These are phyloP conservation scores for Gossypioides kirkii DNA, from an alignment of 345 rosid genomes.

Conservation along the genomic window DNA sequence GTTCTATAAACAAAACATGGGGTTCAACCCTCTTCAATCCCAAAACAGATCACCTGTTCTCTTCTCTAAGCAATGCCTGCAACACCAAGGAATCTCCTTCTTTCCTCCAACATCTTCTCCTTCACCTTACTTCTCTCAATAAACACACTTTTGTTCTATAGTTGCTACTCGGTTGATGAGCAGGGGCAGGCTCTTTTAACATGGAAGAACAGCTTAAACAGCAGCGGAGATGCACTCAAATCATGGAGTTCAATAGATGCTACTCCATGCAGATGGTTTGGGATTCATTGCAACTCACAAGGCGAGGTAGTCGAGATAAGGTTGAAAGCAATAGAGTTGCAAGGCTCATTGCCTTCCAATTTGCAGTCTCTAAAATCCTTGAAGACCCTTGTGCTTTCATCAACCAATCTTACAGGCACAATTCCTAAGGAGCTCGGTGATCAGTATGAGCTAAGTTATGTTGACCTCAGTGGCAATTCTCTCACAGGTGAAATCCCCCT, in stretches of 20 bases:
- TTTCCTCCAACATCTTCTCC: constrained; percentile 34
- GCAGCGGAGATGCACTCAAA: constrained; percentile 36
- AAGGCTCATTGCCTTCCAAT: constrained; percentile 59
- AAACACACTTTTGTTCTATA: constrained; percentile 35
- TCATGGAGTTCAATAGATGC: constrained; percentile 58
- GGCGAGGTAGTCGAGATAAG: constrained; percentile 53
- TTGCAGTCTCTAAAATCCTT: constrained; percentile 52
- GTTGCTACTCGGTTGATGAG: constrained; percentile 56
- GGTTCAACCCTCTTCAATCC: constrained; percentile 69
- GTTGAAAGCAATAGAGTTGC: constrained; percentile 54
- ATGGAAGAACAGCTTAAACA: constrained; percentile 71
- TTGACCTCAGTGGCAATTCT: constrained; percentile 74
- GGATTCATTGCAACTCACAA: constrained; percentile 59
- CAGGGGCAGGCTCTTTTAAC: constrained; percentile 66
- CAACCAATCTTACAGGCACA: constrained; percentile 64
- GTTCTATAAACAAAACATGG: constrained; percentile 83
- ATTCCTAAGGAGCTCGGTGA: constrained; percentile 71
- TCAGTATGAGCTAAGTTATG: constrained; percentile 38
- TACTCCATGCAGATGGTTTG: constrained; percentile 73
- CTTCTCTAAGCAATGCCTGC: constrained; percentile 57
- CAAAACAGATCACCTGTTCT: constrained; percentile 42
- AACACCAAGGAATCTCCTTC: constrained; percentile 39
- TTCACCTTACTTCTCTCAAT: constrained; percentile 39
- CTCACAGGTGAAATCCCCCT: constrained; percentile 69
- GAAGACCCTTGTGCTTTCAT: constrained; percentile 52